Base-by-base conservation (phyloP, 192 early-diverging fungal species). In the Spinellus fusiger region DNA sequence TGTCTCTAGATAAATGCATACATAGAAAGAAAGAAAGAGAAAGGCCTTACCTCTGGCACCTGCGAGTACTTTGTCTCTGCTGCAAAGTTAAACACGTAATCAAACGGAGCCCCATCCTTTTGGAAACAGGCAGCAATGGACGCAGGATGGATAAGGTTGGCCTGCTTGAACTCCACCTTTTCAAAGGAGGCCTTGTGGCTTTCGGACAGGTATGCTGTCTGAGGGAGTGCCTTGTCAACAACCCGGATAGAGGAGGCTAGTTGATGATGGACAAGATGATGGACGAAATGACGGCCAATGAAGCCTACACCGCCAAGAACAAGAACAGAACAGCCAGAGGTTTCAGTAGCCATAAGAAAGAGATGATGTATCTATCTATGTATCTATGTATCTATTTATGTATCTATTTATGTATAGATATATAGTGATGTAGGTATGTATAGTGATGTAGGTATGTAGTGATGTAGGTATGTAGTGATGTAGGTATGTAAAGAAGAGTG, bases 41-140 rank as follows among this genome's bases (percentile, higher is more conserved):
- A 7, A n/a, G 52, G 55, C 54, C 66, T 76, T 66, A 91, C 93
- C 57, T 85, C 85, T 15, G 87, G 78, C 0, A 86, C 72, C 67
- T 92, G 93, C 0, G 90, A 91, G 76, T 94, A 98, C 66, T 95
- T 96, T 52, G 86, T 91, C 70, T 98, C 95, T 18, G 86, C 86
- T n/a, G 93, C 95, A 66, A 91, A 81, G 74, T 98, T 94, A 76
- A 97, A 84, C 12, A 98, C 95, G 66, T 88, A 93, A 76, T 98
- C 95, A 75, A 87, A 98, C 32, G 75, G 64, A 1, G 66, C 67
- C 4, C 81, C 85, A 62, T 91, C 86, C 27, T 82, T 74, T 13
- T 77, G 77, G 71, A 91, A 95, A 25, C 81, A 84, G 59, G 84
- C 83, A 61, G 85, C 85, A 18, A 89, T 78, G 7, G 86, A 80